These are phyloP conservation scores for Penicillium brevicompactum DNA, from an alignment of 2,329 filamentous ascomycete genomes.

Conservation along the genomic window DNA sequence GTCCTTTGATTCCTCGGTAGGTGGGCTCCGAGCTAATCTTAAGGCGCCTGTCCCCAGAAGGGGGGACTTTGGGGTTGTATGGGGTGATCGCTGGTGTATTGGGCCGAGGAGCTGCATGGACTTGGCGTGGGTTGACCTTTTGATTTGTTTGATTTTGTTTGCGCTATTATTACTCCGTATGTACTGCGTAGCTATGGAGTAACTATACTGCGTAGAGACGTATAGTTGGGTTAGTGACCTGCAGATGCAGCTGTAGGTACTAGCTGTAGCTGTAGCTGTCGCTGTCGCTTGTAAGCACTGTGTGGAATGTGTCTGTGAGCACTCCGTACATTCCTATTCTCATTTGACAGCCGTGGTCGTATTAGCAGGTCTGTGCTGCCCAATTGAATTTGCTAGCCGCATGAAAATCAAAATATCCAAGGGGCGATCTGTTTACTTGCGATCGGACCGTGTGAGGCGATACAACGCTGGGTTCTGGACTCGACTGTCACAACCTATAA, in stretches of 20 bases:
- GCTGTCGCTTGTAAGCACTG: not conserved
- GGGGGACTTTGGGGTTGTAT: not conserved
- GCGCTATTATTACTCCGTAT: not conserved
- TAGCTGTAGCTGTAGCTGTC: not conserved
- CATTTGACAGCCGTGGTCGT: not conserved
- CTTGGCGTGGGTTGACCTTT: not conserved
- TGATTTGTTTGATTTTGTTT: not conserved
- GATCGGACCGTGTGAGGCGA: not conserved
- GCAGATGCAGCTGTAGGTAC: not conserved
- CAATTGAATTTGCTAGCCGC: conserved; percentile 4
- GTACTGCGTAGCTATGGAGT: not conserved
- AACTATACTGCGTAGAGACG: not conserved
- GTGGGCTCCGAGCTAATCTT: not conserved
- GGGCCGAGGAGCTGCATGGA: not conserved
- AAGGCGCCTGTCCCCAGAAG: not conserved
- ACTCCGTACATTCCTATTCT: not conserved
- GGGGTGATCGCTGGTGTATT: not conserved
- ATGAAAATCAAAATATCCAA: not conserved
- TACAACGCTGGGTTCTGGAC: not conserved
- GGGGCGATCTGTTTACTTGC: not conserved
- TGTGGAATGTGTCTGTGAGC: not conserved
- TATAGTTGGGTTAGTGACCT: not conserved
- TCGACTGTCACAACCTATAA: not conserved
- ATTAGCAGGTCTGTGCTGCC: conserved; percentile 2
- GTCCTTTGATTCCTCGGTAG: not conserved